A percentile compares a stretch with the other conserved stretches of the same genome.
Conservation (phyloP, 805 yeast genomes). For the Hanseniaspora vineae region DNA sequence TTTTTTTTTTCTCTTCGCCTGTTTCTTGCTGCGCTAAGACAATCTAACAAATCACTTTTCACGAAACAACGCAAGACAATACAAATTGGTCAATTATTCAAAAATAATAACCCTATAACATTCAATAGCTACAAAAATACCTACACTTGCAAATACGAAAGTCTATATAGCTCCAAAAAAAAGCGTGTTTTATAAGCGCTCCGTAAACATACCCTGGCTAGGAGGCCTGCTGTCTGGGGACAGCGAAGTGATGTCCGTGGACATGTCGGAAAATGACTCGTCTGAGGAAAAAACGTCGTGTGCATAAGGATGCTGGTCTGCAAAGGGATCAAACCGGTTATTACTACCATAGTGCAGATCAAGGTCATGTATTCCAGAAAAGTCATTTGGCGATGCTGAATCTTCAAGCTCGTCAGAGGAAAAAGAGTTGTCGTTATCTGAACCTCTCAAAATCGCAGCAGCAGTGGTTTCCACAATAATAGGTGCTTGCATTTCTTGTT, state of each 20-base stretch:
- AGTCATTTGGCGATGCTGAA: neutral
- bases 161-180: neutral
- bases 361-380: too few relatives aligned
- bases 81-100: too few relatives aligned
- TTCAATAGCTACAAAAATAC: too few relatives aligned
- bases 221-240: neutral
- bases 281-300: neutral
- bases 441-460: conserved; percentile 3
- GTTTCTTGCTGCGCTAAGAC: too few relatives aligned
- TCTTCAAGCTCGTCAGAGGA: neutral
- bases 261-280: neutral
- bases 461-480: conserved; percentile 5
- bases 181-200: neutral
- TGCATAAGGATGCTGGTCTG: neutral
- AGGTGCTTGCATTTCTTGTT: neutral
- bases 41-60: too few relatives aligned
- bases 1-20: too few relatives aligned
- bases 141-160: too few relatives aligned
- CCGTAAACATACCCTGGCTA: neutral
- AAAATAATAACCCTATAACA: too few relatives aligned
- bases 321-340: neutral
- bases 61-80: too few relatives aligned
- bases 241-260: neutral
- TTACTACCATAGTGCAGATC: neutral
- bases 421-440: neutral